phyloP scores from a whole-genome alignment of 352 stramenopile species.

The Globisporangium emineosum region DNA sequence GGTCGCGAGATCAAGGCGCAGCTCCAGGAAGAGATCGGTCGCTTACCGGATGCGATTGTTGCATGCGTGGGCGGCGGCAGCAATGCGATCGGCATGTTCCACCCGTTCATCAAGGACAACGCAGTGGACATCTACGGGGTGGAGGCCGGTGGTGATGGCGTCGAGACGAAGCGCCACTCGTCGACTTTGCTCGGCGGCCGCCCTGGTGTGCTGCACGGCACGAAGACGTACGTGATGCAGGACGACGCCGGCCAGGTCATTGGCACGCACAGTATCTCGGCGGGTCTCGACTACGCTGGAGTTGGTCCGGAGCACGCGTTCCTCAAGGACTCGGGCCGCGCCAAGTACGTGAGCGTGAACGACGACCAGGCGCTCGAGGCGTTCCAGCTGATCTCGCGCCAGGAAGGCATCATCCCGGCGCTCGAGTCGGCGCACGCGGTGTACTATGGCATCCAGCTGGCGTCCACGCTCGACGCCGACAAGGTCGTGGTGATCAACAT shows the following conservation, averaged over 20 bases:
- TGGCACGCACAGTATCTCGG: conserved; percentile 95
- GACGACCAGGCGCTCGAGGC: conserved; percentile 96
- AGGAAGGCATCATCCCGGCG: conserved; percentile 98
- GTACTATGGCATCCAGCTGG: conserved; percentile 92
- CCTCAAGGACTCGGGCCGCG: conserved; percentile 94
- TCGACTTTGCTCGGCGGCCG: conserved; percentile 93
- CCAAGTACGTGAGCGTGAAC: conserved; percentile 95
- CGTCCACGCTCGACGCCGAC: conserved; percentile 80
- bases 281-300: conserved; percentile 97
- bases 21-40: conserved; percentile 93
- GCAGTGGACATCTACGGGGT: conserved; percentile 94
- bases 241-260: conserved; percentile 93
- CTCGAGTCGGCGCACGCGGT: conserved; percentile 97
- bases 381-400: conserved; percentile 94
- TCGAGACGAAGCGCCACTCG: conserved; percentile 89
- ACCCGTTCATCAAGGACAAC: conserved; percentile 95
- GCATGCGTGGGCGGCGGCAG: conserved; percentile 97
- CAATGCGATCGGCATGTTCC: conserved; percentile 99
- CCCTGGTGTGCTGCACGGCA: conserved; percentile 96
- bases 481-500: conserved; percentile 98
- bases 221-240: conserved; percentile 98
- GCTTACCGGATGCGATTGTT: conserved; percentile 94
- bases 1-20: conserved; percentile 93
- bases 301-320: conserved; percentile 97
- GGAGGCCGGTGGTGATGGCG: conserved; percentile 95